Evolutionary conservation across 2,329 filamentous ascomycete genomes (phyloP), one percentile per base, ranked within the genome.

Genomic region (Phyllosticta paracitricarpa): DNA sequence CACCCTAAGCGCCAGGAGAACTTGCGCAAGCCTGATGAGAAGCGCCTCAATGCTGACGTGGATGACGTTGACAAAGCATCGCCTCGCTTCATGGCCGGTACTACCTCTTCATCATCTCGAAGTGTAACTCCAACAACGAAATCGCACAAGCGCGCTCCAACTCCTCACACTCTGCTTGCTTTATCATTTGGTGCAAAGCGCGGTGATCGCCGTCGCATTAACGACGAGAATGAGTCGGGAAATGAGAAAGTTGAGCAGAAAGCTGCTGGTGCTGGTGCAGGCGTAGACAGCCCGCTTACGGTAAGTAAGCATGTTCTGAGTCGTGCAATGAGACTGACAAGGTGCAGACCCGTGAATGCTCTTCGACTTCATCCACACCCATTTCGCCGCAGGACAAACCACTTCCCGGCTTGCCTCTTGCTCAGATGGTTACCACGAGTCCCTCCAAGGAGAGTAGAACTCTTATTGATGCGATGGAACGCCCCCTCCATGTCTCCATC

Each of bases 381-480:
- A n/a, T 40, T 26, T 28, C 40, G 28, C n/a, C 59, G n/a, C 58
- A 60, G 26, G 64, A 75, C 35, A 77, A 77, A 64, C 70, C 73
- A n/a, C 66, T 77, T 4, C 75, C 75, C 8, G 70, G 72, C 51
- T 70, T 71, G 9, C 75, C 76, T 2, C 60, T 74, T 12, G 70
- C 67, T 25, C 69, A 72, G 14, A 30, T 75, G 4, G 59, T 68
- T 9, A 65, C 71, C 40, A 64, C 66, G 2, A 75, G 70, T 57
- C 74, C 75, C 3, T 67, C 65, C 7, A 75, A 73, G 63, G 68
- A 72, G 33, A 67, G 69, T 28, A 72, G 73, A 17, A 73, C 71
- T 2, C 67, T 78, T 22, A 63, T 78, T 5, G 76, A 77, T 60
- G 75, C 75, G 14, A 69, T 69, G 25, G 72, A 75, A 58, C 63